Conservation (phyloP, 495 filamentous ascomycete species). For the Aspergillus carlsbadensis region DNA sequence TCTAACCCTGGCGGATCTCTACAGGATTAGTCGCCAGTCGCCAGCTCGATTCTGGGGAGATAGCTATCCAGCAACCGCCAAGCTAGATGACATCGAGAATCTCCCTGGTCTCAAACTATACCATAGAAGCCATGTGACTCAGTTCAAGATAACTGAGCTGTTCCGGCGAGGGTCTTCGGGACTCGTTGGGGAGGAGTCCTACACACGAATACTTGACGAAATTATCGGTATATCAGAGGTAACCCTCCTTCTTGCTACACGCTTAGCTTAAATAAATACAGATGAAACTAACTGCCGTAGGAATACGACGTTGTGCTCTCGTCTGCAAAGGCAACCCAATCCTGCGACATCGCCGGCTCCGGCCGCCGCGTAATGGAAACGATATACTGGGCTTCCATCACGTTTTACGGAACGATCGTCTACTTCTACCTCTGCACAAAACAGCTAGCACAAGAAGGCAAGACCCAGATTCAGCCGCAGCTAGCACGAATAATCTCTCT, state of each 20-base stretch:
- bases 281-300: neutral
- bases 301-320: too few species aligned
- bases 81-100: constrained; percentile 36
- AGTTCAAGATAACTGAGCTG: constrained; percentile 31
- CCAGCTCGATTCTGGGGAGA: constrained; percentile 35
- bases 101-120: constrained; percentile 28
- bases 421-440: too few species aligned
- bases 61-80: constrained; percentile 28
- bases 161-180: constrained; percentile 16
- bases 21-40: constrained; percentile 33
- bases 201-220: constrained; percentile 17
- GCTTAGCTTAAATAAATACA: too few species aligned
- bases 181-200: constrained; percentile 8
- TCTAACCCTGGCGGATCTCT: constrained; percentile 25
- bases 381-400: too few species aligned
- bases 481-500: too few species aligned
- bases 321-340: too few species aligned
- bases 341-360: too few species aligned
- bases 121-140: constrained; percentile 30
- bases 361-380: too few species aligned
- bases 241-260: too few species aligned
- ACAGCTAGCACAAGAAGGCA: too few species aligned
- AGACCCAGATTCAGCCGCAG: too few species aligned
- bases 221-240: constrained; percentile 26
- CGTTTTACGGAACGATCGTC: too few species aligned